Base-by-base conservation (phyloP, 768 basidiomycete species). In the Postia placenta region DNA sequence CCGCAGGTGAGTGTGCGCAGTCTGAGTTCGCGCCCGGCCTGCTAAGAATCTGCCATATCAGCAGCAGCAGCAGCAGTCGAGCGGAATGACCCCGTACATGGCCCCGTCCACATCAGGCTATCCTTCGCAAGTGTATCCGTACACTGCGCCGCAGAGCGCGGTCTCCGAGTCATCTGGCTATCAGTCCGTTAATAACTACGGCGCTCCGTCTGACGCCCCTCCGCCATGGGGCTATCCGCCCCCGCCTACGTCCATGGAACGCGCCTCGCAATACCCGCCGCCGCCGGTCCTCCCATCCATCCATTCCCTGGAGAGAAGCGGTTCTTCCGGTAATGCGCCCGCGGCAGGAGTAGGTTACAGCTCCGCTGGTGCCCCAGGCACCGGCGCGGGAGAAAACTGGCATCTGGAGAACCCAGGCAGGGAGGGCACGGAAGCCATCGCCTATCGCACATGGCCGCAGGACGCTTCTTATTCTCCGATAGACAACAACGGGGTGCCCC, bases 181-280 rank as follows among this genome's bases (percentile, higher is more conserved):
- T 58, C 56, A 75, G 51, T 65, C 67, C 37, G 54, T 74, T 17
- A 58, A 69, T 42, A 60, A 71, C 5, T 74, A 72, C 44, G 59
- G 67, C 41, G 50, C 73, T 14, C 57, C 76, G 24, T 59, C 76
- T 27, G 72, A 75, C 15, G 39, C 57, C 48, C 66, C 74, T 11
- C 68, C 79, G 24, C 62, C 73, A 30, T 87, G 85, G 84, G 75
- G 69, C 6, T 86, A 85, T 59, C 54, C 67, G 14, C 55, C 64
- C 35, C 20, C 62, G 11, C 33, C 49, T 28, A 61, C 54, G 56
- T 65, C 50, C 58, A 67, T 58, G 54, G 68, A 50, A 62, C 75
- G 50, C 49, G 64, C 51, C 73, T 60, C 79, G 69, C 56, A 79
- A 63, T 63, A 69, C 68, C n/a, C 67, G 4, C 50, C 52, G 41